Conservation (phyloP, 2,329 filamentous ascomycete species). For the Cladosporium velox region DNA sequence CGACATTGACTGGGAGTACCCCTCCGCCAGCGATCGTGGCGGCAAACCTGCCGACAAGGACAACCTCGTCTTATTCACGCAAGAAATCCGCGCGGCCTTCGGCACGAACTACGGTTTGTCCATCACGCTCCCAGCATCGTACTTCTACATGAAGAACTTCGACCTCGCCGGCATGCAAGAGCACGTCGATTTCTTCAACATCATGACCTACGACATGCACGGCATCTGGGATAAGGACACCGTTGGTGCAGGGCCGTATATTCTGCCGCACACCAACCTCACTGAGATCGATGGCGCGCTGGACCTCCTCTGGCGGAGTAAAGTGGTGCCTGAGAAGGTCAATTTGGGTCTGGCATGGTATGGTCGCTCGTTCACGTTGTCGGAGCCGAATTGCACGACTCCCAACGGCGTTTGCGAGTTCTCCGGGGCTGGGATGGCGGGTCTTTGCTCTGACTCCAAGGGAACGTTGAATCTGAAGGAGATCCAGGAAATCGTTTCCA, state of each 20-base stretch:
- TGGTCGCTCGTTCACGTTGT: constrained; percentile 40
- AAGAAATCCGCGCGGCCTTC: constrained; percentile 43
- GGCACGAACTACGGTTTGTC: constrained; percentile 26
- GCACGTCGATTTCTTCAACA: constrained; percentile 44
- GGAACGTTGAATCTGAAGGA: constrained; percentile 28
- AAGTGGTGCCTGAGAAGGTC: constrained; percentile 45
- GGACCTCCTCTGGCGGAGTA: constrained; percentile 50
- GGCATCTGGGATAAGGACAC: constrained; percentile 44
- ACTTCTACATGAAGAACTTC: constrained; percentile 37
- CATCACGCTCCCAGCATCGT: constrained; percentile 32
- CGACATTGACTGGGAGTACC: constrained; percentile 29
- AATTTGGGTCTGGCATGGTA: constrained; percentile 52
- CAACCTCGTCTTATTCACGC: constrained; percentile 32
- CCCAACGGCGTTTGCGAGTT: constrained; percentile 27
- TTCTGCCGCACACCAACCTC: constrained; percentile 42
- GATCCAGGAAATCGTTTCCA: constrained; percentile 30
- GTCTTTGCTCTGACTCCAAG: constrained; percentile 31
- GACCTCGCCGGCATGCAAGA: constrained; percentile 3
- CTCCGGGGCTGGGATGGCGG: constrained; percentile 25
- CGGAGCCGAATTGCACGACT: constrained; percentile 24
- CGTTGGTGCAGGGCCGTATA: constrained; percentile 35
- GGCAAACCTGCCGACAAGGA: constrained; percentile 40
- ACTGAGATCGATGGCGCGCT: constrained; percentile 48
- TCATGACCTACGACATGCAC: constrained; percentile 46
- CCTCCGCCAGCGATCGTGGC: constrained; percentile 38